phyloP scores from a whole-genome alignment of 768 basidiomycete species.

The Lentinula sp. region DNA sequence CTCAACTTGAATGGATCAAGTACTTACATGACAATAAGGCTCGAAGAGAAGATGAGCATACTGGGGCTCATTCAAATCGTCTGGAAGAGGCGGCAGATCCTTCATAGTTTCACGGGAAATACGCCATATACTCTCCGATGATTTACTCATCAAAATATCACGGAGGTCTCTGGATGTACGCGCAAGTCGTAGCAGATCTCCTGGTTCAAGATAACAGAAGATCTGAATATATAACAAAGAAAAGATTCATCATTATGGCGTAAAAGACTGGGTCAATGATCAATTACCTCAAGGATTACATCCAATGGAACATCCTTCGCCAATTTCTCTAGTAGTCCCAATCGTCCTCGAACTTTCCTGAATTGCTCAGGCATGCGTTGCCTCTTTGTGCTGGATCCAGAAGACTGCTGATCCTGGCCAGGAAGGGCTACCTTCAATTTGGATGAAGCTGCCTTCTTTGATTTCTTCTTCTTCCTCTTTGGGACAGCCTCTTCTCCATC shows the following conservation, averaged over 20 bases:
- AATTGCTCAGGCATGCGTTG: slow-evolving; percentile 1
- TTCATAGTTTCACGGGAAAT: slow-evolving; percentile 33
- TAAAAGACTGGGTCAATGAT: background rate
- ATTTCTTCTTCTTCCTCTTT: background rate
- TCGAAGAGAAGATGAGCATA: slow-evolving; percentile 49
- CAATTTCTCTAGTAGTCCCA: background rate
- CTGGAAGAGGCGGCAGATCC: slow-evolving; percentile 41
- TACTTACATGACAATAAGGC: slow-evolving; percentile 44
- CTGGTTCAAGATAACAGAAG: slow-evolving; percentile 41
- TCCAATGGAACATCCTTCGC: slow-evolving; percentile 3
- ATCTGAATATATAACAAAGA: slow-evolving; percentile 30
- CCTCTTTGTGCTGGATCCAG: background rate
- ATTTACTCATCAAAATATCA: slow-evolving; percentile 37
- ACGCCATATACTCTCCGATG: slow-evolving; percentile 45
- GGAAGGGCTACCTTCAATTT: background rate
- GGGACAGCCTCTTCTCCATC: background rate
- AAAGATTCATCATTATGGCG: background rate
- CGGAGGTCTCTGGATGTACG: slow-evolving; percentile 46
- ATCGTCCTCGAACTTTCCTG: slow-evolving; percentile 1
- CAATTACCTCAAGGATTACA: background rate
- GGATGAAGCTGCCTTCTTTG: background rate
- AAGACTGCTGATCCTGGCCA: background rate
- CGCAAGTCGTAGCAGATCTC: slow-evolving; percentile 45
- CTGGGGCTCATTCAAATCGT: slow-evolving; percentile 42
- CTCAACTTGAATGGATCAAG: background rate